Base-by-base conservation (phyloP, 805 yeast species). In the Torulaspora microellipsoides region DNA sequence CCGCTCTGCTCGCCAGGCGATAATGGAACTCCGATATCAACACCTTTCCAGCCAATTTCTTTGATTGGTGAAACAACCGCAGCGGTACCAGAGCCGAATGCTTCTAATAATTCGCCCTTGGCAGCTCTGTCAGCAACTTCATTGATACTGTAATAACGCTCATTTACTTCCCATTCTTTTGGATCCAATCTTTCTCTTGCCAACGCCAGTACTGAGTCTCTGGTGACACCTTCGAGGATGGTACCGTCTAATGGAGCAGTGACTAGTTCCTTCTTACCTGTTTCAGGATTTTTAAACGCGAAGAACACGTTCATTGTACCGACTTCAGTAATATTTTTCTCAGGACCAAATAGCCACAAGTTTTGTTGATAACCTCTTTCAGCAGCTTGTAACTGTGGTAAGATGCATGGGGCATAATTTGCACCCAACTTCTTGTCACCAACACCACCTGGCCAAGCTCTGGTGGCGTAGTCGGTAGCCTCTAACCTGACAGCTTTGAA, bases 391-490 rank as follows among this genome's bases (percentile, higher is more conserved):
- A 77, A 72, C 71, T 88, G 96, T 27, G 98, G 97, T 63, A 77
- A 75, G 59, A 90, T 80, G 66, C 96, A 86, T 50, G 98, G 97
- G 35, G 97, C 99, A 64, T 91, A 91, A 75, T 91, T 91, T 49
- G 96, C 97, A 68, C 99, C 99, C 59, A 91, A 79, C 70, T 91
- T 91, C 68, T 80, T 83, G 78, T 91, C 85, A 69, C 99, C 99
- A 57, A 81, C 89, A 67, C 98, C 99, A 60, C 96, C 96, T 63
- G 98, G 98, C 98, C 98, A 91, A 27, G 99, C 98, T 73, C 99
- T 85, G 28, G 90, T 90, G 39, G 96, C 96, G 57, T 86, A 81
- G 64, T 88, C 95, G 29, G 96, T 90, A 54, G 98, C 97, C 71
- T 91, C 96, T 52, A 93, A 76, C 49, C 79, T 75, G 42, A 93